Evolutionary conservation across 306 rosid species (phyloP).

Genomic region (Malus orientalis): DNA sequence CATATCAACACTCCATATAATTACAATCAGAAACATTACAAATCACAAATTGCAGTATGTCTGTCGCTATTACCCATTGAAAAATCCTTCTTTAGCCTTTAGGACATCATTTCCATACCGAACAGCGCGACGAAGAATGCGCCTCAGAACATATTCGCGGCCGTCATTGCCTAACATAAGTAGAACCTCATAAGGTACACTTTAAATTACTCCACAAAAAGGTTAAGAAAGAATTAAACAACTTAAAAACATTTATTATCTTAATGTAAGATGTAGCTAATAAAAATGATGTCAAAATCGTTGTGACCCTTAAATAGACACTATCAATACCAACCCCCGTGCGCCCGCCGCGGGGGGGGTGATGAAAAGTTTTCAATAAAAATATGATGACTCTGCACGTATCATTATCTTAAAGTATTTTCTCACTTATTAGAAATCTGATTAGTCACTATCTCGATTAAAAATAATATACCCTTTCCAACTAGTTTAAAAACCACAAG

Average conservation of each 20-base stretch:
- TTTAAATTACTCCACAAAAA: neutral
- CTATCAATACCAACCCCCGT: neutral
- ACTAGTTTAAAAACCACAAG: neutral
- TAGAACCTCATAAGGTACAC: conserved; percentile 7
- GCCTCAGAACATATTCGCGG: conserved; percentile 93
- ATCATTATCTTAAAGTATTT: neutral
- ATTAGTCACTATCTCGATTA: neutral
- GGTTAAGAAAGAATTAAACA: neutral
- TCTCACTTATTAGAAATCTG: neutral
- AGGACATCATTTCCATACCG: conserved; percentile 92
- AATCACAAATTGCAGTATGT: neutral
- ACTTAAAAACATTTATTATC: neutral
- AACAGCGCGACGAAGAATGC: conserved; percentile 98
- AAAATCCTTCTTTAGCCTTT: conserved; percentile 88
- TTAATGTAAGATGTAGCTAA: neutral
- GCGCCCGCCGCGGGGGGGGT: fast-evolving
- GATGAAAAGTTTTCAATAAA: too few species aligned
- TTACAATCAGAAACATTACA: neutral
- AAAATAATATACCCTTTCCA: neutral
- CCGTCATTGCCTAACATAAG: conserved; percentile 78
- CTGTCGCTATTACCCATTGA: conserved; percentile 48
- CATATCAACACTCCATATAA: neutral
- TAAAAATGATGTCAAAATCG: neutral
- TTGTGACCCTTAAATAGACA: neutral
- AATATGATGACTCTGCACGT: neutral